A percentile compares a stretch with the other conserved stretches of the same genome.
Evolutionary conservation across 768 basidiomycete genomes (phyloP).

Genomic region (Harrya chromipes): DNA sequence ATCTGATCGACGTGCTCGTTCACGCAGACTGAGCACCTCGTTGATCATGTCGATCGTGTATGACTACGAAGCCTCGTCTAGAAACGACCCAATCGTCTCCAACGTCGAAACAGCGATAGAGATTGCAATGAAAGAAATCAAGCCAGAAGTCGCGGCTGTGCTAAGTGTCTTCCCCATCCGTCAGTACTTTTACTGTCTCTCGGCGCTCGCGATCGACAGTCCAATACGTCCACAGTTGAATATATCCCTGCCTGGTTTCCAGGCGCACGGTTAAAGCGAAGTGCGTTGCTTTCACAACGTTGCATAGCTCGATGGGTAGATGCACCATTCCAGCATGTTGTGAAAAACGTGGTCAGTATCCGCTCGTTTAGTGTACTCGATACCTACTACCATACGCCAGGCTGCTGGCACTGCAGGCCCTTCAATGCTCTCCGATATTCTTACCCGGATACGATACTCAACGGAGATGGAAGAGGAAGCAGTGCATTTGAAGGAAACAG

Average conservation of each 20-base stretch:
- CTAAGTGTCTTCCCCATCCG: constrained; percentile 7
- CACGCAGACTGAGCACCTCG: constrained; percentile 3
- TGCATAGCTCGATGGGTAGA: constrained; percentile 4
- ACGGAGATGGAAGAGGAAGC: background rate
- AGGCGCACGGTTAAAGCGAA: constrained; percentile 5
- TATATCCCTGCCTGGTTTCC: constrained; percentile 11
- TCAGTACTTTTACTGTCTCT: background rate
- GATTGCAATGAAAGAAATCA: constrained; percentile 3
- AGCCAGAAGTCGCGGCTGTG: constrained; percentile 8
- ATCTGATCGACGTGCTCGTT: background rate
- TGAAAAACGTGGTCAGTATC: constrained; percentile 8
- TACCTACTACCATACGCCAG: background rate
- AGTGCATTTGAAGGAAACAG: background rate
- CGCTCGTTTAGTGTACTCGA: background rate
- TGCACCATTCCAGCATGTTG: constrained; percentile 9
- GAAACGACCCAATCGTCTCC: background rate
- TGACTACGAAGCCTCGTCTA: background rate
- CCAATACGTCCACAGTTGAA: background rate
- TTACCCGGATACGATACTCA: background rate
- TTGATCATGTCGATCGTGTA: constrained; percentile 12
- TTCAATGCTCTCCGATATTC: background rate
- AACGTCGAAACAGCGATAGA: constrained; percentile 11
- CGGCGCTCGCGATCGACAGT: background rate
- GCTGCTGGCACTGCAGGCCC: constrained; percentile 8
- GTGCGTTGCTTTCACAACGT: constrained; percentile 2